Evolutionary conservation across 176 grass and related monocot genomes (phyloP).

Genomic region (Musa schizocarpa): DNA sequence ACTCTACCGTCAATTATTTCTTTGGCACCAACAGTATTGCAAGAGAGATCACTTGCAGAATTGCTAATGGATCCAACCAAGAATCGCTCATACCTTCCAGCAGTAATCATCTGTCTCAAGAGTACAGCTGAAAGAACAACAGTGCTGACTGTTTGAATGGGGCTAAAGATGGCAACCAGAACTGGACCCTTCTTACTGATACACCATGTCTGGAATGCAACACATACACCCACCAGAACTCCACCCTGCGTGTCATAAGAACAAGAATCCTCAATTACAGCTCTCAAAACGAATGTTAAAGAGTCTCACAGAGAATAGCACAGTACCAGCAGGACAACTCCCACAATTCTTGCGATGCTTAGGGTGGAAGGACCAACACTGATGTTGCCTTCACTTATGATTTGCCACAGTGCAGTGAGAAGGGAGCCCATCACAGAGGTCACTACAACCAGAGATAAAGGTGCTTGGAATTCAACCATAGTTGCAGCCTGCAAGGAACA

Average conservation of each 20-base stretch:
- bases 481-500: slow-evolving; percentile 25
- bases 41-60: too few relatives aligned
- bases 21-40: background rate
- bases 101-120: slow-evolving; percentile 25
- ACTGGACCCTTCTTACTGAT: slow-evolving; percentile 44
- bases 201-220: slow-evolving; percentile 51
- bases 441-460: slow-evolving; percentile 30
- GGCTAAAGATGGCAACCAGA: slow-evolving; percentile 51
- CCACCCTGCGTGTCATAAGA: slow-evolving; percentile 27
- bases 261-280: too few relatives aligned
- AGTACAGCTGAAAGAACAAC: slow-evolving; percentile 39
- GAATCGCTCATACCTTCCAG: slow-evolving; percentile 24
- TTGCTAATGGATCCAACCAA: too few relatives aligned
- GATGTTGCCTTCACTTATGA: slow-evolving; percentile 35
- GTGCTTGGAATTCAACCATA: slow-evolving; percentile 32
- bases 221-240: slow-evolving; percentile 12
- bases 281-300: too few relatives aligned
- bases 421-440: slow-evolving; percentile 31
- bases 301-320: background rate
- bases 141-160: slow-evolving; percentile 46
- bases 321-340: slow-evolving; percentile 35
- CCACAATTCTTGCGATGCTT: slow-evolving; percentile 2
- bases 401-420: slow-evolving; percentile 29
- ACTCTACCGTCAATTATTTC: background rate
- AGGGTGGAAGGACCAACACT: slow-evolving; percentile 21